Base-by-base conservation (phyloP, 192 early-diverging fungal species). In the Rhizoclosmatium sp. region DNA sequence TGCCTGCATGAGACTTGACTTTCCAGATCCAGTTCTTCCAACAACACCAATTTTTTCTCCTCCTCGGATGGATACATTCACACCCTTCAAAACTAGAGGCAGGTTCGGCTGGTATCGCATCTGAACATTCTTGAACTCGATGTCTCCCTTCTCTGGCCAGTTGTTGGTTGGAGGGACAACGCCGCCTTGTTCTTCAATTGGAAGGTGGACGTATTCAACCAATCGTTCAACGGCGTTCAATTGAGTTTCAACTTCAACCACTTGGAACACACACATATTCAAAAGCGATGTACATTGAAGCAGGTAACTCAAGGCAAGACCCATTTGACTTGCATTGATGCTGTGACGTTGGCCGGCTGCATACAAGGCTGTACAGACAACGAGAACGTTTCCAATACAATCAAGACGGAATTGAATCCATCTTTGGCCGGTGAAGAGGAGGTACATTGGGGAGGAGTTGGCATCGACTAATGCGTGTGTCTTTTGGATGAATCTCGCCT, bases 1-100 rank as follows among this genome's bases (percentile, higher is more conserved):
- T 9, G 92, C 80, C 19, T 58, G 45, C 16, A 83, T 47, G 9
- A 89, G 44, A 19, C 82, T 80, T 7, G 68, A 78, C 64, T 88
- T 89, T 44, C 87, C 87, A 16, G 82, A 59, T 3, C 88, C 88
- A 14, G 88, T 90, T 14, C 87, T 58, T 16, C 85, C 87, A 59
- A 86, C 82, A 49, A 88, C 82, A 3, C 84, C 87, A 66, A 89
- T 65, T 72, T 89, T 89, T 54, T 84, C 85, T 44, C 84, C 85
- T 16, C 79, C 65, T 9, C 47, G 31, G 64, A 90, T 83, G 2
- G 75, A 21, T 1, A 90, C 47, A 39, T 5, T 65, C 66, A 49
- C 90, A 51, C 2, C 86, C 84, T 4, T 76, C 59, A 62, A 58
- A 83, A 51, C 75, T 62, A n/a, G 86, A 84, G 4, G 82, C 60